Evolutionary conservation across 768 basidiomycete genomes (phyloP).

Genomic region (Termitomyces titanicus): DNA sequence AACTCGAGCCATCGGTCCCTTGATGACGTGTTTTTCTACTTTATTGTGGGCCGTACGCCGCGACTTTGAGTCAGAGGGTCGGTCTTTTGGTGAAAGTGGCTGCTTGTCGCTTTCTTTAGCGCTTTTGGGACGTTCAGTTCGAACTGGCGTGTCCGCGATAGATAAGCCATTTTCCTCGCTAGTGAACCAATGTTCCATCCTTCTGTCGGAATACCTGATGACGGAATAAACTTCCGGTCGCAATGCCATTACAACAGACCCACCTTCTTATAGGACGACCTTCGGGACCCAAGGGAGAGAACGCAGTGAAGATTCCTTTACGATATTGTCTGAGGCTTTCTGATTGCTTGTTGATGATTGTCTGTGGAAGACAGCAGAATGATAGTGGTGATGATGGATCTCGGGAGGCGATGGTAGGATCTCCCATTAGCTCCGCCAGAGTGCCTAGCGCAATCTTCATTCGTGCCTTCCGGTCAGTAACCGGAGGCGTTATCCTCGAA

Average conservation of each 20-base stretch:
- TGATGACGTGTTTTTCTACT: conserved; percentile 48
- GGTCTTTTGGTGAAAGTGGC: conserved; percentile 14
- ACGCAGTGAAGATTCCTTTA: conserved; percentile 41
- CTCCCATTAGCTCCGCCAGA: conserved; percentile 48
- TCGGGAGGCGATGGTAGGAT: conserved; percentile 41
- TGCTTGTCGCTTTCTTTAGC: conserved; percentile 26
- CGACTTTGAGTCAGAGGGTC: conserved; percentile 33
- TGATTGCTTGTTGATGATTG: conserved; percentile 48
- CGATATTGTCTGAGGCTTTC: conserved; percentile 45
- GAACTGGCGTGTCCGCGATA: conserved; percentile 39
- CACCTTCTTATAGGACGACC: conserved; percentile 64
- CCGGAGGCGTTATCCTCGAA: conserved; percentile 43
- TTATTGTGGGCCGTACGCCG: conserved; percentile 36
- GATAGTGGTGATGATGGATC: conserved; percentile 62
- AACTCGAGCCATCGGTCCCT: conserved; percentile 53
- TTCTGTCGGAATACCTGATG: conserved; percentile 57
- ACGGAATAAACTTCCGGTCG: conserved; percentile 1
- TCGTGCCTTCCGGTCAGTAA: conserved; percentile 36
- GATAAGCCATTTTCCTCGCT: conserved; percentile 53
- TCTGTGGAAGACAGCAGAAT: conserved; percentile 58
- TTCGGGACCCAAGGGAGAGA: conserved; percentile 53
- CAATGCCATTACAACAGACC: conserved; percentile 15
- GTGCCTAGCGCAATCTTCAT: conserved; percentile 52
- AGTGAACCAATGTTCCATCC: conserved; percentile 61
- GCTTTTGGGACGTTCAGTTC: conserved; percentile 9